phyloP scores from a whole-genome alignment of 2,329 filamentous ascomycete species.

The Aspergillus alliaceus region DNA sequence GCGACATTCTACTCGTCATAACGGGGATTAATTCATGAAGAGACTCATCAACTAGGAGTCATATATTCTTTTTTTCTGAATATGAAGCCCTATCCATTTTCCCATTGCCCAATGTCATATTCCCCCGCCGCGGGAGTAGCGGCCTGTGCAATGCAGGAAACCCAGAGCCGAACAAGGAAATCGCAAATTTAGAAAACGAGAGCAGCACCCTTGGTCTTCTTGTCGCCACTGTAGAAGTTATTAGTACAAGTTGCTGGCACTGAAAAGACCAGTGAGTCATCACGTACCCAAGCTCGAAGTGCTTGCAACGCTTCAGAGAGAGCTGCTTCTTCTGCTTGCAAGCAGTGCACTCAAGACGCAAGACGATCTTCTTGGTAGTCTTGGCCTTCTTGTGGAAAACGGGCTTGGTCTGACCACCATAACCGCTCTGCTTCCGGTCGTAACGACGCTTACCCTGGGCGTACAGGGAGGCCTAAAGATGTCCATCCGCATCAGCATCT shows the following conservation, averaged over 20 bases:
- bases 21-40: conserved; percentile 20
- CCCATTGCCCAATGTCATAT: conserved; percentile 42
- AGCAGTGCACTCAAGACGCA: conserved; percentile 93
- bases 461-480: conserved; percentile 75
- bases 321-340: conserved; percentile 99
- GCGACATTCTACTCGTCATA: conserved; percentile 1
- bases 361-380: conserved; percentile 99
- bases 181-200: conserved; percentile 87
- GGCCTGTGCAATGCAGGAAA: conserved; percentile 41
- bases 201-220: conserved; percentile 99
- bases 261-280: not conserved
- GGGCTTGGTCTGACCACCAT: conserved; percentile 99
- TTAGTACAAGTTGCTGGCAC: conserved; percentile 39
- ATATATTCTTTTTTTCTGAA: conserved; percentile 39
- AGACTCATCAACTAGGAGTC: conserved; percentile 37
- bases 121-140: conserved; percentile 33
- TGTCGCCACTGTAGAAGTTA: conserved; percentile 78
- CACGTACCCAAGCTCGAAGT: conserved; percentile 98
- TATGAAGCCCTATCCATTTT: conserved; percentile 45
- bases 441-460: conserved; percentile 99
- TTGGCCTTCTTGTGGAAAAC: conserved; percentile 99
- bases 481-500: conserved; percentile 23
- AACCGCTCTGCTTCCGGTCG: conserved; percentile 98
- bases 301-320: conserved; percentile 99
- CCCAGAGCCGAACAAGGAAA: conserved; percentile 46